phyloP scores from a whole-genome alignment of 148 eudicot genomes.

The Rheum nobile region DNA sequence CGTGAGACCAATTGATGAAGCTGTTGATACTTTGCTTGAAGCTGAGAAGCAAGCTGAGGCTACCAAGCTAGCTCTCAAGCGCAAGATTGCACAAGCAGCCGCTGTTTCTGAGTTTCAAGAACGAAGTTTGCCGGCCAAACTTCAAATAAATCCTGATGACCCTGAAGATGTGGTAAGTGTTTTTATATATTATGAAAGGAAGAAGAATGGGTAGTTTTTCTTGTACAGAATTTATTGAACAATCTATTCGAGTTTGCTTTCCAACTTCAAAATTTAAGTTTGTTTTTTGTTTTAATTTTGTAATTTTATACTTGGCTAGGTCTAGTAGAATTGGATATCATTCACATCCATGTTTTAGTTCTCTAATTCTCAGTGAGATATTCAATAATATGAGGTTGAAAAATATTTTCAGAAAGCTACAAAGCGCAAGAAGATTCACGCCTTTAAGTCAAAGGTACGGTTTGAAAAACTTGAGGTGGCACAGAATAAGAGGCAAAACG shows the following conservation, averaged over 20 bases:
- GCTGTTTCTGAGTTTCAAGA: slow-evolving; percentile 44
- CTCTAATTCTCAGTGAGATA: not conserved
- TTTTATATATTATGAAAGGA: not conserved
- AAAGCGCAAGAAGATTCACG: slow-evolving; percentile 88
- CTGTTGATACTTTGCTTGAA: slow-evolving; percentile 50
- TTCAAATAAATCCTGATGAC: slow-evolving; percentile 80
- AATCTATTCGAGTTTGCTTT: not conserved
- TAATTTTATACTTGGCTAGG: too few species aligned
- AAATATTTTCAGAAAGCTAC: slow-evolving; percentile 54
- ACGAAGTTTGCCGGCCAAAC: slow-evolving; percentile 66
- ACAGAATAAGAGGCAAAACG: slow-evolving; percentile 93
- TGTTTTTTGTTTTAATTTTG: not conserved
- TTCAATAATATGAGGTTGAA: not conserved
- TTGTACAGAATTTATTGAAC: not conserved
- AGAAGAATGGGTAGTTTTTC: not conserved
- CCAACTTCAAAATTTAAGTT: not conserved
- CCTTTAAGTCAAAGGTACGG: slow-evolving; percentile 91
- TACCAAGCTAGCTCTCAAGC: slow-evolving; percentile 79
- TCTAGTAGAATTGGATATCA: not conserved
- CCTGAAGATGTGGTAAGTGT: slow-evolving; percentile 95
- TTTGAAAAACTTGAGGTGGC: slow-evolving; percentile 77
- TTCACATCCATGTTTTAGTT: not conserved
- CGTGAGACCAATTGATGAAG: slow-evolving; percentile 53
- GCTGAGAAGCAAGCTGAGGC: slow-evolving; percentile 96
- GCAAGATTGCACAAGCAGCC: slow-evolving; percentile 94